These are phyloP conservation scores for Nemania sp. DNA, from an alignment of 2,329 filamentous ascomycete species.

Conservation along the genomic window DNA sequence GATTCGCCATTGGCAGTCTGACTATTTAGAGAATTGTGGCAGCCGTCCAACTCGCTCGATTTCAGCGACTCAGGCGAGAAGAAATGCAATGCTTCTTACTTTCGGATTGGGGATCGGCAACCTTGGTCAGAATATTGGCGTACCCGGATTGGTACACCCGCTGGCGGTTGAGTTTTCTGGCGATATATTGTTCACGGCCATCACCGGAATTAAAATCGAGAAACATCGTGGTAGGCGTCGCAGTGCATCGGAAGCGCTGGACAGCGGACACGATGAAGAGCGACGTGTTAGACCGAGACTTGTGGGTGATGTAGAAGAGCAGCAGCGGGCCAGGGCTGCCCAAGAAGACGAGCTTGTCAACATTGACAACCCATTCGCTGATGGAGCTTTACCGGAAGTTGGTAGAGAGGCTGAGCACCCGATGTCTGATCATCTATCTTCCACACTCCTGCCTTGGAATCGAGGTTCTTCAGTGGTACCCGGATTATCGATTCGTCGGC, in stretches of 20 bases:
- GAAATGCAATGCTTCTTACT: slow-evolving; percentile 47
- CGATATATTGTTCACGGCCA: slow-evolving; percentile 45
- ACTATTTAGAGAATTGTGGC: slow-evolving; percentile 57
- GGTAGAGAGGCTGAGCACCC: slow-evolving; percentile 62
- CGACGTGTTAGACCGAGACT: slow-evolving; percentile 48
- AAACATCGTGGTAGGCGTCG: slow-evolving; percentile 42
- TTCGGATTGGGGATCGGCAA: slow-evolving; percentile 47
- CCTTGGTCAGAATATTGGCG: slow-evolving; percentile 42
- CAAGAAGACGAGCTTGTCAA: slow-evolving; percentile 37
- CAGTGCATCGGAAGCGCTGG: slow-evolving; percentile 50
- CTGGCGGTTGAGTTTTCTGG: slow-evolving; percentile 54
- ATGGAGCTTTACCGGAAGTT: slow-evolving; percentile 35
- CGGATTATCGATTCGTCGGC: slow-evolving; percentile 51
- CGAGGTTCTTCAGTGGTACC: slow-evolving; percentile 52
- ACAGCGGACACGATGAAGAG: slow-evolving; percentile 40
- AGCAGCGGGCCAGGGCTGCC: slow-evolving; percentile 17
- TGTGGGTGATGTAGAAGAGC: slow-evolving; percentile 31
- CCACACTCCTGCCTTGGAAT: slow-evolving; percentile 57
- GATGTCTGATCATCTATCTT: slow-evolving; percentile 68
- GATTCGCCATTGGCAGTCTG: slow-evolving; percentile 47
- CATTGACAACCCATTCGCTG: slow-evolving; percentile 23
- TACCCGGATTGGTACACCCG: slow-evolving; percentile 46
- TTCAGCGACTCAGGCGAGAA: slow-evolving; percentile 46
- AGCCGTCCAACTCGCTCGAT: slow-evolving; percentile 35
- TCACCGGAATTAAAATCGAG: slow-evolving; percentile 43